Evolutionary conservation across 345 rosid species (phyloP), one percentile per base, ranked within the genome.

Genomic region (Microthlaspi erraticum): DNA sequence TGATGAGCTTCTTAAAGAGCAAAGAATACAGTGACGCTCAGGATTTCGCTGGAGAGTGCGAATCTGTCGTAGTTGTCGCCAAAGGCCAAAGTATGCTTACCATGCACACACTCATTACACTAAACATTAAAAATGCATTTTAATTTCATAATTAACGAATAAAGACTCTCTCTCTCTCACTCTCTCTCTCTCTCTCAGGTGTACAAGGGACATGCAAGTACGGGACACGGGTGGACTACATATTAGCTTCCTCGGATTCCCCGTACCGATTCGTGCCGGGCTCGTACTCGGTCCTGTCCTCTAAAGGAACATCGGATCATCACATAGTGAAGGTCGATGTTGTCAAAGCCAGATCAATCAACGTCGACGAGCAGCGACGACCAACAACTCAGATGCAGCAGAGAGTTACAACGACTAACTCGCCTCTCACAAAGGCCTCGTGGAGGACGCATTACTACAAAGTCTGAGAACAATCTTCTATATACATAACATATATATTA

Each of bases 1-100:
- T 93, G 45, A 91, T 93, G 94, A 87, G 86, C 69, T 91, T 79
- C 62, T 43, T 93, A 60, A 93, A 89, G 87, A 80, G 79, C 71
- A 84, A 80, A 64, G 88, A 80, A 13, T 93, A 89, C 82, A 81
- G 77, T 2, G 96, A 93, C 80, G 91, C 97, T 1, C 91, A 93
- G 83, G 94, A 89, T 67, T 91, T 81, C 41, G 89, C 98, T 1
- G 98, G 98, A 33, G 97, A 93, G 74, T 93, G 88, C 44, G 98
- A 93, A 67, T 80, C 98, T 2, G 94, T 91, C 0, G 97, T 89
- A 37, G 80, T 93, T 78, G 86, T 91, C 9, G 98, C 96, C 68
- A 93, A 91, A 80, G 98, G 98, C 82, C 98, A 93, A 76, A 89
- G 98, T n/a, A n/a, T n/a, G n/a, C n/a, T n/a, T n/a, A n/a, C n/a